phyloP scores from a whole-genome alignment of 2,329 filamentous ascomycete genomes.

The Alternaria sp. region DNA sequence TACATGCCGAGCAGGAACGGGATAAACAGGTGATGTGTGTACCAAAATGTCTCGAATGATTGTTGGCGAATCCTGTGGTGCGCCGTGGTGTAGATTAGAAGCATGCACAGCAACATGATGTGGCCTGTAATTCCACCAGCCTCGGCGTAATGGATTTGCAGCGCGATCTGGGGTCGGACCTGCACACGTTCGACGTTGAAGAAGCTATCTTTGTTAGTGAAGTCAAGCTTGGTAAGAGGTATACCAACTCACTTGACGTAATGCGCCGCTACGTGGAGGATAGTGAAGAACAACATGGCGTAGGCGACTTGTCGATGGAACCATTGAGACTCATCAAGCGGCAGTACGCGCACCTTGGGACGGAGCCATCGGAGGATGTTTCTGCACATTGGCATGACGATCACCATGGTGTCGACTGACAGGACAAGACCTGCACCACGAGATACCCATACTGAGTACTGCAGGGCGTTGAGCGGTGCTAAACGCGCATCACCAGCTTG shows the following conservation, averaged over 20 bases:
- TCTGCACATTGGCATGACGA: conserved; percentile 92
- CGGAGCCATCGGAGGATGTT: conserved; percentile 84
- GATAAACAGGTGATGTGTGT: conserved; percentile 98
- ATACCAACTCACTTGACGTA: conserved; percentile 81
- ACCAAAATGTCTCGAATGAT: conserved; percentile 99
- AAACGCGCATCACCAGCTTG: conserved; percentile 73
- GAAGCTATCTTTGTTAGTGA: conserved; percentile 66
- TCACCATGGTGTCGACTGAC: conserved; percentile 82
- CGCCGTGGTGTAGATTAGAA: conserved; percentile 96
- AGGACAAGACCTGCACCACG: conserved; percentile 89
- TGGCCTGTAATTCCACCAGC: conserved; percentile 93
- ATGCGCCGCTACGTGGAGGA: conserved; percentile 77
- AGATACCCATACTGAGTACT: conserved; percentile 94
- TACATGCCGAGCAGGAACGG: conserved; percentile 93
- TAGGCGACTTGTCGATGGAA: conserved; percentile 97
- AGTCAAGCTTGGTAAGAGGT: not conserved
- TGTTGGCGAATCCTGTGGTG: conserved; percentile 94
- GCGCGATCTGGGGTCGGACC: conserved; percentile 77
- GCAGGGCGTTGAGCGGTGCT: conserved; percentile 78
- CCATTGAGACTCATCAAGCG: conserved; percentile 96
- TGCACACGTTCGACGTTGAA: conserved; percentile 91
- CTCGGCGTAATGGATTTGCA: conserved; percentile 91
- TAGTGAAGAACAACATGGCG: conserved; percentile 80
- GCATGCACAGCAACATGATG: conserved; percentile 98
- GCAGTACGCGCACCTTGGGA: conserved; percentile 85